Percentiles rank a stretch among this genome's conserved stretches.
These are phyloP conservation scores for Mycena galericulata DNA, from an alignment of 768 basidiomycete species.

Conservation along the genomic window DNA sequence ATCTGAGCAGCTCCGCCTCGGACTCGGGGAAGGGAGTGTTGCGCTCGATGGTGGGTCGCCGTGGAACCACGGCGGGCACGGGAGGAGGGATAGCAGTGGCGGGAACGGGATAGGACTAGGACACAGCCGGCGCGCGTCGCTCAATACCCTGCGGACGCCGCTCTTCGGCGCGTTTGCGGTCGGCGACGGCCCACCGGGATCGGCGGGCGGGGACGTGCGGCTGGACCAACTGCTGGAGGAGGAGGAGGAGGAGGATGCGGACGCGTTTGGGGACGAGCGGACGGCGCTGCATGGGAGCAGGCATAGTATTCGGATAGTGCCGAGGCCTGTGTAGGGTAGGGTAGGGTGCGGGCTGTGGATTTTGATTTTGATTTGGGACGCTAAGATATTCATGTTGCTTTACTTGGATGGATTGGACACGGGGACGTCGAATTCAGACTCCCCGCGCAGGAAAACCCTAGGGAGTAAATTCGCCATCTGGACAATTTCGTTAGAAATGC, in stretches of 20 bases:
- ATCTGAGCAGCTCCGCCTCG: not conserved
- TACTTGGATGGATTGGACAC: too few relatives aligned
- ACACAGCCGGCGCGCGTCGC: too few relatives aligned
- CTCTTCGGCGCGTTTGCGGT: slow-evolving; percentile 69
- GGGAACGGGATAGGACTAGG: too few relatives aligned
- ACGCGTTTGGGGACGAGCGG: slow-evolving; percentile 2
- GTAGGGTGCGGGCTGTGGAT: slow-evolving; percentile 5
- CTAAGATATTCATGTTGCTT: too few relatives aligned
- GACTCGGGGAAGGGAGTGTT: not conserved
- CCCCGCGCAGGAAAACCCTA: too few relatives aligned
- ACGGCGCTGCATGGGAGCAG: slow-evolving; percentile 9
- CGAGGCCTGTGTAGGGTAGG: slow-evolving; percentile 19
- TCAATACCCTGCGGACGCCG: slow-evolving; percentile 68
- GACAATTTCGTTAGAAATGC: too few relatives aligned
- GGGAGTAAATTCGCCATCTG: too few relatives aligned
- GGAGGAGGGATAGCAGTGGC: slow-evolving; percentile 44
- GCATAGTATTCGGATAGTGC: slow-evolving; percentile 11
- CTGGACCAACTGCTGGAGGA: slow-evolving; percentile 75
- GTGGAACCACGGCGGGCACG: slow-evolving; percentile 49
- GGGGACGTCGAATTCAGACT: too few relatives aligned
- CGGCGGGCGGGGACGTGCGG: slow-evolving; percentile 57
- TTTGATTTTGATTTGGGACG: too few relatives aligned
- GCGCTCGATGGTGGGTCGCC: slow-evolving; percentile 11
- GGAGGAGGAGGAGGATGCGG: slow-evolving; percentile 1
- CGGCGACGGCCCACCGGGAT: slow-evolving; percentile 45